Conservation (phyloP, 208 protist genomes). For the Herpetomonas tarakana region DNA sequence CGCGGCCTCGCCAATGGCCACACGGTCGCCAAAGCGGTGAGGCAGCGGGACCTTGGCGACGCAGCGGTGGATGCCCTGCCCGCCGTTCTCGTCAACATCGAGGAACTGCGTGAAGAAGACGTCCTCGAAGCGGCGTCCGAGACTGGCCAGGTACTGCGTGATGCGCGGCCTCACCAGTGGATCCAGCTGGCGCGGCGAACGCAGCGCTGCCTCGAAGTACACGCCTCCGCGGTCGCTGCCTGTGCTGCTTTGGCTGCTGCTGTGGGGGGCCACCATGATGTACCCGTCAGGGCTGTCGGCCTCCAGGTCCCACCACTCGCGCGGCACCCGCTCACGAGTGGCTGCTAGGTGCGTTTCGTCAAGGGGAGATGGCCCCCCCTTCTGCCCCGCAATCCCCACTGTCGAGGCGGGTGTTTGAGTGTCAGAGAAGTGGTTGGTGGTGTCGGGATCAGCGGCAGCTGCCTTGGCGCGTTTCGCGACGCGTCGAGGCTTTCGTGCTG, state of each 20-base stretch:
- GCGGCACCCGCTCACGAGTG: conserved; percentile 21
- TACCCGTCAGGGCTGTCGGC: conserved; percentile 69
- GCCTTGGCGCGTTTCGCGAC: conserved; percentile 28
- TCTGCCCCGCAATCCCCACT: too few species aligned
- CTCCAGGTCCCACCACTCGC: conserved; percentile 51
- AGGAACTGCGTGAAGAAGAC: conserved; percentile 52
- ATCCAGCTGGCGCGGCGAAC: conserved; percentile 56
- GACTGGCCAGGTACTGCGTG: conserved; percentile 52
- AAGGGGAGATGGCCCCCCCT: too few species aligned
- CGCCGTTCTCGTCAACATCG: conserved; percentile 37
- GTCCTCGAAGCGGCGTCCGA: conserved; percentile 69
- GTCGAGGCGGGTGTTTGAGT: too few species aligned
- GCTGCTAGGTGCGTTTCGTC: too few species aligned
- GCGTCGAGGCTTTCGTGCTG: conserved; percentile 8
- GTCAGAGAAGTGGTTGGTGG: too few species aligned
- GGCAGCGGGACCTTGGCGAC: conserved; percentile 66
- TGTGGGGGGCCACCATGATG: conserved; percentile 55
- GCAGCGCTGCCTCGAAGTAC: conserved; percentile 20
- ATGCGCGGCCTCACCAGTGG: conserved; percentile 49
- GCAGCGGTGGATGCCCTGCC: conserved; percentile 33
- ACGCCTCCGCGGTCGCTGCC: conserved; percentile 11
- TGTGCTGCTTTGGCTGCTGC: conserved; percentile 17
- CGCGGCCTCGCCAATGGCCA: conserved; percentile 72
- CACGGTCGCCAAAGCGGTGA: conserved; percentile 57
- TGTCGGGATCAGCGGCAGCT: too few species aligned